These are phyloP conservation scores for Penicillium sp. DNA, from an alignment of 2,329 filamentous ascomycete genomes.

Conservation along the genomic window DNA sequence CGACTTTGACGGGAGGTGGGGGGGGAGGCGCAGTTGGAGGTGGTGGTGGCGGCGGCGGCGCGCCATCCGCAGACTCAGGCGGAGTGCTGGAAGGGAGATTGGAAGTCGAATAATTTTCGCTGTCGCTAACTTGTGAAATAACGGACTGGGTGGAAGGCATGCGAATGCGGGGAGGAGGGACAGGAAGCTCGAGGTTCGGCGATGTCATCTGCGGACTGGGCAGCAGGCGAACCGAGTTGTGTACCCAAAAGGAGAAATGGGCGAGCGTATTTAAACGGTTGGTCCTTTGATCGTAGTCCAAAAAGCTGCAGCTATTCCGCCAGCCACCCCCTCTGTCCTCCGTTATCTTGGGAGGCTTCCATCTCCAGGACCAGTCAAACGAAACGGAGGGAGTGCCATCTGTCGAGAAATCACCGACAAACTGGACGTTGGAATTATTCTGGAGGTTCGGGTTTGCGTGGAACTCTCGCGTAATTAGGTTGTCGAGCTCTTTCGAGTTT, in stretches of 20 bases:
- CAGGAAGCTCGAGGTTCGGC: conserved; percentile 71
- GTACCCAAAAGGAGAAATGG: conserved; percentile 93
- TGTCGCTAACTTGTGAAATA: conserved; percentile 77
- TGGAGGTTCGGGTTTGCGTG: conserved; percentile 96
- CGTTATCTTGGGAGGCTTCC: conserved; percentile 80
- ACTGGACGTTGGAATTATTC: conserved; percentile 92
- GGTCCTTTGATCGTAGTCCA: conserved; percentile 93
- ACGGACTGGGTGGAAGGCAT: conserved; percentile 87
- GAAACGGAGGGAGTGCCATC: conserved; percentile 80
- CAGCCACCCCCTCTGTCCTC: conserved; percentile 90
- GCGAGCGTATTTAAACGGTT: conserved; percentile 87
- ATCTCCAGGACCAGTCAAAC: conserved; percentile 97
- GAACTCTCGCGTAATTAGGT: conserved; percentile 91
- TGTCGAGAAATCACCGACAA: conserved; percentile 91
- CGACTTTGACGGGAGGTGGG: conserved; percentile 70
- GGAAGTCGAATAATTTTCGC: conserved; percentile 57
- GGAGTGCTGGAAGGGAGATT: conserved; percentile 32
- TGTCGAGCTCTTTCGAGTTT: conserved; percentile 84
- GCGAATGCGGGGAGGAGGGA: conserved; percentile 76
- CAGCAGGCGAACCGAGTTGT: conserved; percentile 60
- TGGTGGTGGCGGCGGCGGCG: conserved; percentile 26
- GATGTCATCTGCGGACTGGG: conserved; percentile 66
- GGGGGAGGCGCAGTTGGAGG: conserved; percentile 29
- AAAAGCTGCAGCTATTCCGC: conserved; percentile 95
- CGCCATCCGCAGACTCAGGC: conserved; percentile 35